Evolutionary conservation across 2,329 filamentous ascomycete species (phyloP).

Genomic region (Emergomyces orientalis): DNA sequence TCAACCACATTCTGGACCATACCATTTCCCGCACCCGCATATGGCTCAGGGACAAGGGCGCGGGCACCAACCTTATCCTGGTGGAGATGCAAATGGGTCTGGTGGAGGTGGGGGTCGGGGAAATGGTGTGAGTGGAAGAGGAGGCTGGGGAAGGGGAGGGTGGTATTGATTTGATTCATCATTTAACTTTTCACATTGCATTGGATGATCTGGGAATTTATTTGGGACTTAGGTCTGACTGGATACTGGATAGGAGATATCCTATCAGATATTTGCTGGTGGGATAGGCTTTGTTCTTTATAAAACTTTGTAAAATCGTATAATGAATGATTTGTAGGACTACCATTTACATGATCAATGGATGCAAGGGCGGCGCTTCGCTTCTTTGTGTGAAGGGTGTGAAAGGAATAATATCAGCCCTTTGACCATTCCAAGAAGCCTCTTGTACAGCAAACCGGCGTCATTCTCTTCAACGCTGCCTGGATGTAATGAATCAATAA

Average conservation of each 20-base stretch:
- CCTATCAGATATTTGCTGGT: background rate
- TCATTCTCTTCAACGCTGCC: background rate
- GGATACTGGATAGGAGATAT: background rate
- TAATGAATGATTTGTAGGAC: background rate
- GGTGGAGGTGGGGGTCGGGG: slow-evolving; percentile 6
- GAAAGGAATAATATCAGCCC: background rate
- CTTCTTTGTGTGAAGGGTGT: background rate
- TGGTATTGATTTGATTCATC: slow-evolving; percentile 10
- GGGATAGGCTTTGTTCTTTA: background rate
- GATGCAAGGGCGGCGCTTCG: background rate
- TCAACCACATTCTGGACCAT: slow-evolving; percentile 25
- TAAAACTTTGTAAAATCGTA: background rate
- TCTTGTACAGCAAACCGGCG: background rate
- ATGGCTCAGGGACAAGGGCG: slow-evolving; percentile 9
- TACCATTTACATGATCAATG: background rate
- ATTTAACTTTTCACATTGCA: background rate
- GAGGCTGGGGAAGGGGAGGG: slow-evolving; percentile 14
- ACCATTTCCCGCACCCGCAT: slow-evolving; percentile 28
- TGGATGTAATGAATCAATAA: background rate
- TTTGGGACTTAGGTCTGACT: background rate
- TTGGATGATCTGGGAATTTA: background rate
- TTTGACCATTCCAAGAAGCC: background rate
- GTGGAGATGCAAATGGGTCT: slow-evolving; percentile 7
- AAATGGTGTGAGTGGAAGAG: background rate
- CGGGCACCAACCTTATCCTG: background rate